Evolutionary conservation across 495 filamentous ascomycete genomes (phyloP).

Genomic region (Penicillium ucsense): DNA sequence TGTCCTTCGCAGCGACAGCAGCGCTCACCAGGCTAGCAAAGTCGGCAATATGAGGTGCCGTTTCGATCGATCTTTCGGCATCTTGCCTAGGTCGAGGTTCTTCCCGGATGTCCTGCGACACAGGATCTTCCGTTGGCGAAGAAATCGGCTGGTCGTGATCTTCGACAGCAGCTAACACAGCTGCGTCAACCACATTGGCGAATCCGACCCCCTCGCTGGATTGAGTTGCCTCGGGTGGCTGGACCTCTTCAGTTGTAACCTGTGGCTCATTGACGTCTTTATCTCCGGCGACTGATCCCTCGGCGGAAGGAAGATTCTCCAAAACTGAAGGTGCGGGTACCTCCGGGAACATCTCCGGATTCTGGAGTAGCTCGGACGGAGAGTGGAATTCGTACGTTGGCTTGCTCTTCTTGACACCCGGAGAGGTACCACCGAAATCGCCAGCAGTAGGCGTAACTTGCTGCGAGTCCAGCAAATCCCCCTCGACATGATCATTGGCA

Average conservation of each 20-base stretch:
- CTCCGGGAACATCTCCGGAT: constrained; percentile 18
- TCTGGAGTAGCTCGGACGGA: constrained; percentile 33
- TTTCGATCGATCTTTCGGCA: neutral
- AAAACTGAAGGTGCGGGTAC: constrained; percentile 20
- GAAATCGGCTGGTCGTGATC: neutral
- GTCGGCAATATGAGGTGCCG: neutral
- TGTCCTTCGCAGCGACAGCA: constrained; percentile 10
- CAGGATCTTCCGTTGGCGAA: neutral
- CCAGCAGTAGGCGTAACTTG: constrained; percentile 19
- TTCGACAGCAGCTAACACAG: constrained; percentile 17
- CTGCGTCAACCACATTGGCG: constrained; percentile 18
- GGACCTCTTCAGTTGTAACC: too few species aligned
- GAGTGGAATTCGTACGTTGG: constrained; percentile 39
- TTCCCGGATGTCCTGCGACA: neutral
- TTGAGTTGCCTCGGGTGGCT: neutral
- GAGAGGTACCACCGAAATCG: constrained; percentile 1
- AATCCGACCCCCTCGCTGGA: constrained; percentile 9
- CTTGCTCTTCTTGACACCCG: constrained; percentile 19
- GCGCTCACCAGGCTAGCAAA: constrained; percentile 21
- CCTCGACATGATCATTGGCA: constrained; percentile 5
- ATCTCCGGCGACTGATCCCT: constrained; percentile 23
- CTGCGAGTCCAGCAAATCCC: constrained; percentile 17
- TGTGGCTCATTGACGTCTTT: constrained; percentile 4
- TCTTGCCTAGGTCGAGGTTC: neutral
- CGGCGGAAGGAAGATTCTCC: constrained; percentile 25